Conservation (phyloP, 371 early-diverging fungal species). For the Actinomucor elegans region DNA sequence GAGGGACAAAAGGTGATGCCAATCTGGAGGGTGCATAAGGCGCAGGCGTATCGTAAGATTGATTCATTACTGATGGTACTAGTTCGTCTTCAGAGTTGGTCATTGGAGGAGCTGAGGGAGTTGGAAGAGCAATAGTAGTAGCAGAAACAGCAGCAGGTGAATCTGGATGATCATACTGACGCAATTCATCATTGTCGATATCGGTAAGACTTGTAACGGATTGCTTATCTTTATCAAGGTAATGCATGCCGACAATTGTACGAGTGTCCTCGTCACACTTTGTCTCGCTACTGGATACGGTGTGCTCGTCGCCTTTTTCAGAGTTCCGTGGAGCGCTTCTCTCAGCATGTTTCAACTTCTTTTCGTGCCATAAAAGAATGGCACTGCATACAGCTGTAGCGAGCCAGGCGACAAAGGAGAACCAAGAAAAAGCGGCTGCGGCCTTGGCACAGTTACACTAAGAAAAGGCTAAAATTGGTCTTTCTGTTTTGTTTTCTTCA, state of each 20-base stretch:
- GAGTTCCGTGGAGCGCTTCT: background rate
- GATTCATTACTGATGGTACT: no score
- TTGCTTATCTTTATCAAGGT: slow-evolving; percentile 7
- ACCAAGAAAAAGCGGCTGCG: slow-evolving; percentile 19
- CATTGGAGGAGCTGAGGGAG: no score
- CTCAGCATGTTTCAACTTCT: slow-evolving; percentile 15
- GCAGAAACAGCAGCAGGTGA: background rate
- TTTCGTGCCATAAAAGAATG: slow-evolving; percentile 27
- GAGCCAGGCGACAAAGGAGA: slow-evolving; percentile 16
- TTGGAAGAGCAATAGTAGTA: no score
- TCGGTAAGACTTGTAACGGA: background rate
- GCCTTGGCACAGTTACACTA: slow-evolving; percentile 32
- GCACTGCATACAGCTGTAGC: slow-evolving; percentile 7
- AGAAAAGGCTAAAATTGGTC: no score
- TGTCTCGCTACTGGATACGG: background rate
- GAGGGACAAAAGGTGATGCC: no score
- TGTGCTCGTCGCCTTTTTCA: background rate
- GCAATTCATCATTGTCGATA: no score
- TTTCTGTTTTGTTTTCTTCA: no score
- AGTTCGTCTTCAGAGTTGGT: no score
- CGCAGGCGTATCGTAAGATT: no score
- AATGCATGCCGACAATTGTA: slow-evolving; percentile 5
- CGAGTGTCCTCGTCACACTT: slow-evolving; percentile 6
- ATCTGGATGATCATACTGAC: no score
- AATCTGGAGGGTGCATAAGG: no score